These are phyloP conservation scores for Paspalum vaginatum DNA, from an alignment of 176 grass and related monocot genomes.

Conservation along the genomic window DNA sequence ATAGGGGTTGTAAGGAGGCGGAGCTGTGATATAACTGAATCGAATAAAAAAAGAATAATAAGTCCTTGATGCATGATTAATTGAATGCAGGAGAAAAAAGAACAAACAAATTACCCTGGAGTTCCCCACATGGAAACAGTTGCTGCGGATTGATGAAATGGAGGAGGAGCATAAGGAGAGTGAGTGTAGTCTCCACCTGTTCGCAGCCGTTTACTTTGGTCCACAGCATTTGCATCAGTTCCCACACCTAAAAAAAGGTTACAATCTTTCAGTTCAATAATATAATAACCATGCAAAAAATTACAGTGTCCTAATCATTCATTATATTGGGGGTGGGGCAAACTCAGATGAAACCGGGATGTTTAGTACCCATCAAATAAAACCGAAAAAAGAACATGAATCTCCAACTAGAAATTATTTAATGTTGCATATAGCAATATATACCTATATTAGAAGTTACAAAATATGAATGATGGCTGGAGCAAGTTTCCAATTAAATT, in stretches of 20 bases:
- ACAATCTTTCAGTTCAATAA: constrained; percentile 21
- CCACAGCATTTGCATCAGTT: constrained; percentile 72
- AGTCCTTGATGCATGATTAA: constrained; percentile 15
- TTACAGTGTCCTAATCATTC: not conserved
- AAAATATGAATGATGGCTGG: not conserved
- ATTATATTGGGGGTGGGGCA: not conserved
- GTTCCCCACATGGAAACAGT: constrained; percentile 88
- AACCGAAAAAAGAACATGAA: not conserved
- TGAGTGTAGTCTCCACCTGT: constrained; percentile 88
- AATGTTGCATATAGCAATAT: not conserved
- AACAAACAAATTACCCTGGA: constrained; percentile 60
- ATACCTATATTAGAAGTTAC: not conserved
- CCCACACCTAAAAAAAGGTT: constrained; percentile 62
- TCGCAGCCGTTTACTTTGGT: constrained; percentile 90
- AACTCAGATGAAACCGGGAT: not conserved
- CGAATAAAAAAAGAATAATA: constrained; percentile 24
- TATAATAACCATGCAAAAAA: constrained; percentile 8
- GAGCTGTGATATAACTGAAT: constrained; percentile 78
- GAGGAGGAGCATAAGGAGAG: constrained; percentile 75
- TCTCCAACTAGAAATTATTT: not conserved
- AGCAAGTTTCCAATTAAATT: not conserved
- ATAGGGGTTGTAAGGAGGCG: constrained; percentile 87
- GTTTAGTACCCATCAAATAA: not conserved
- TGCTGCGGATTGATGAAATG: constrained; percentile 82
- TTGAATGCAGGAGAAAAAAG: constrained; percentile 21